A percentile compares a stretch with the other conserved stretches of the same genome.
Conservation (phyloP, 352 stramenopile species). For the Globisporangium spinosum region DNA sequence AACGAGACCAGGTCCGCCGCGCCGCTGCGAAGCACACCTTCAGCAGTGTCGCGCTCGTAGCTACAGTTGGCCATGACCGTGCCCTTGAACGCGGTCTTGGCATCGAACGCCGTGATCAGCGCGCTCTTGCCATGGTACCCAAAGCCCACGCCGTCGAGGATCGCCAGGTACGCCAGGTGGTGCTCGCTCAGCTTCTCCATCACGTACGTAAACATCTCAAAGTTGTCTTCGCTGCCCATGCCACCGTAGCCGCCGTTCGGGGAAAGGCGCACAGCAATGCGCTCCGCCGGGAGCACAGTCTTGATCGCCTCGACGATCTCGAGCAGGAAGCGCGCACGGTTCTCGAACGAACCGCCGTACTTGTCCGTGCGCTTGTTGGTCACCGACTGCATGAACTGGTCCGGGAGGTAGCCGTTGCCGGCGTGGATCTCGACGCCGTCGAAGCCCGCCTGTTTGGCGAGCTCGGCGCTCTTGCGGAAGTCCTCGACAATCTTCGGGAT, state of each 20-base stretch:
- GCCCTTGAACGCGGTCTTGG: slow-evolving; percentile 20
- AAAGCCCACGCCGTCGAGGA: slow-evolving; percentile 22
- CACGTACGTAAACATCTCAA: slow-evolving; percentile 24
- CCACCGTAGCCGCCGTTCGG: slow-evolving; percentile 16
- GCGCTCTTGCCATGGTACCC: slow-evolving; percentile 15
- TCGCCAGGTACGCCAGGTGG: slow-evolving; percentile 18
- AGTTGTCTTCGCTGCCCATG: slow-evolving; percentile 17
- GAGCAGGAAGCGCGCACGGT: slow-evolving; percentile 44
- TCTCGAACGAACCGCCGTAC: slow-evolving; percentile 66
- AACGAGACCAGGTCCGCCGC: slow-evolving; percentile 24
- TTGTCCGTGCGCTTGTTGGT: slow-evolving; percentile 59
- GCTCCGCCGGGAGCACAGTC: slow-evolving; percentile 7
- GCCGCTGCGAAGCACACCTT: slow-evolving; percentile 15
- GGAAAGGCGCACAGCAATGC: slow-evolving; percentile 16
- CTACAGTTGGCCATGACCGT: slow-evolving; percentile 23
- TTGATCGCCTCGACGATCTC: slow-evolving; percentile 41
- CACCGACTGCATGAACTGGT: slow-evolving; percentile 62
- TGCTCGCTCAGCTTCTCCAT: slow-evolving; percentile 13
- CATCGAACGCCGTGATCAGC: slow-evolving; percentile 18
- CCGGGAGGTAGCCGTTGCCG: slow-evolving; percentile 24
- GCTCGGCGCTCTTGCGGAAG: slow-evolving; percentile 2
- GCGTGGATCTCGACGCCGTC: slow-evolving; percentile 85
- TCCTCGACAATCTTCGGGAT: background rate
- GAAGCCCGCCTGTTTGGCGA: slow-evolving; percentile 24
- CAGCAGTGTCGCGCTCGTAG: slow-evolving; percentile 19